A percentile compares a stretch with the other conserved stretches of the same genome.
phyloP scores from a whole-genome alignment of 2,329 filamentous ascomycete genomes.

The Neoarthrinium moseri region DNA sequence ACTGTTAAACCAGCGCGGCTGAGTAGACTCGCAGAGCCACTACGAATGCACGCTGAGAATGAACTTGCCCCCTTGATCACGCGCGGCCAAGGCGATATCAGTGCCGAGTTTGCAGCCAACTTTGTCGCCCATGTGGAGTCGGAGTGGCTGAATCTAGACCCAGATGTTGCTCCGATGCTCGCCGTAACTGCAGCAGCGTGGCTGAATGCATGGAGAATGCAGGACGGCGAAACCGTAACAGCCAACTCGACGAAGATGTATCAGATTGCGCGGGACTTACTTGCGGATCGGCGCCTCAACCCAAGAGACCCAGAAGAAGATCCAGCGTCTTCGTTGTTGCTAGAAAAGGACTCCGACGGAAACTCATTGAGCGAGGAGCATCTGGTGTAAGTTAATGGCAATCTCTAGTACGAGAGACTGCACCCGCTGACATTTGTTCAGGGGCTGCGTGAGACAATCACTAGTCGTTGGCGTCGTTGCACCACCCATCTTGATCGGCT shows the following conservation, averaged over 20 bases:
- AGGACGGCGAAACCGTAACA: conserved; percentile 16
- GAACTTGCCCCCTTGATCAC: conserved; percentile 13
- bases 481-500: conserved; percentile 13
- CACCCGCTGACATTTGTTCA: neutral
- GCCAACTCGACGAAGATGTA: conserved; percentile 16
- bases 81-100: conserved; percentile 13
- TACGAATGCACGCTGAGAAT: conserved; percentile 13
- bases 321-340: conserved; percentile 16
- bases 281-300: conserved; percentile 15
- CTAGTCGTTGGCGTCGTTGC: conserved; percentile 18
- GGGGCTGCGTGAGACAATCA: conserved; percentile 18
- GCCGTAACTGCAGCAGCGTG: conserved; percentile 10
- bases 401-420: too few species aligned
- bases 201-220: conserved; percentile 18
- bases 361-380: conserved; percentile 15
- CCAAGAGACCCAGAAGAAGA: conserved; percentile 16
- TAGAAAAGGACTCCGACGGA: conserved; percentile 14
- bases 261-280: conserved; percentile 9
- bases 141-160: conserved; percentile 19
- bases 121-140: conserved; percentile 19
- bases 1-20: conserved; percentile 17
- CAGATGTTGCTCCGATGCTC: conserved; percentile 13
- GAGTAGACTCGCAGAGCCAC: conserved; percentile 11
- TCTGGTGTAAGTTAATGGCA: conserved; percentile 10
- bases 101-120: conserved; percentile 16